Percentiles rank a stretch among this genome's conserved stretches.
Evolutionary conservation across 2,329 filamentous ascomycete genomes (phyloP).

Genomic region (Mariannaea sp.): DNA sequence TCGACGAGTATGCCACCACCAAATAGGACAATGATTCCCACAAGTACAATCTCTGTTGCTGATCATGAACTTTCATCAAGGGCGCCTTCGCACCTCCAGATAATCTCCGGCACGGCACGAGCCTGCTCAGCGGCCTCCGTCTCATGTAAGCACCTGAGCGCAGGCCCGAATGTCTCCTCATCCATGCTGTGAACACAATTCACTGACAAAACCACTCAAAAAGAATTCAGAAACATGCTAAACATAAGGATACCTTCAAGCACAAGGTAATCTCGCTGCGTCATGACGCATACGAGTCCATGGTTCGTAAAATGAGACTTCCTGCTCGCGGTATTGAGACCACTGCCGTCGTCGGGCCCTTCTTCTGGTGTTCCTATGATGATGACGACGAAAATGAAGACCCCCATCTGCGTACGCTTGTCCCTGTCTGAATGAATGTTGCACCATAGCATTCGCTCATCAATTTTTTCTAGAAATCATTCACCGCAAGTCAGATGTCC

Average conservation of each 20-base stretch:
- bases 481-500: slow-evolving; percentile 68
- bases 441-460: not conserved
- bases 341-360: slow-evolving; percentile 63
- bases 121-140: slow-evolving; percentile 56
- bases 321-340: slow-evolving; percentile 64
- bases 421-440: not conserved
- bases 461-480: slow-evolving; percentile 55
- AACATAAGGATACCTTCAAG: slow-evolving; percentile 62
- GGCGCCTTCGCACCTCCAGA: slow-evolving; percentile 57
- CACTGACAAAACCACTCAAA: slow-evolving; percentile 6
- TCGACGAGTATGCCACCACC: slow-evolving; percentile 49
- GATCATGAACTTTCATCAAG: slow-evolving; percentile 40
- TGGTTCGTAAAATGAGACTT: slow-evolving; percentile 59
- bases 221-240: slow-evolving; percentile 61
- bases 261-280: slow-evolving; percentile 59
- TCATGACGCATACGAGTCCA: slow-evolving; percentile 55
- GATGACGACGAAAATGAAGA: slow-evolving; percentile 60
- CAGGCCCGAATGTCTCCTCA: not conserved
- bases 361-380: slow-evolving; percentile 65
- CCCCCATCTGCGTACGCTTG: slow-evolving; percentile 58
- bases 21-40: not conserved
- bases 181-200: not conserved
- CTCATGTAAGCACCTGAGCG: slow-evolving; percentile 53
- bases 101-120: slow-evolving; percentile 49
- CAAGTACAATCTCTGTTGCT: slow-evolving; percentile 1